These are phyloP conservation scores for Saccharomyces hybrid DNA, from an alignment of 1,139 yeast species.

Conservation along the genomic window DNA sequence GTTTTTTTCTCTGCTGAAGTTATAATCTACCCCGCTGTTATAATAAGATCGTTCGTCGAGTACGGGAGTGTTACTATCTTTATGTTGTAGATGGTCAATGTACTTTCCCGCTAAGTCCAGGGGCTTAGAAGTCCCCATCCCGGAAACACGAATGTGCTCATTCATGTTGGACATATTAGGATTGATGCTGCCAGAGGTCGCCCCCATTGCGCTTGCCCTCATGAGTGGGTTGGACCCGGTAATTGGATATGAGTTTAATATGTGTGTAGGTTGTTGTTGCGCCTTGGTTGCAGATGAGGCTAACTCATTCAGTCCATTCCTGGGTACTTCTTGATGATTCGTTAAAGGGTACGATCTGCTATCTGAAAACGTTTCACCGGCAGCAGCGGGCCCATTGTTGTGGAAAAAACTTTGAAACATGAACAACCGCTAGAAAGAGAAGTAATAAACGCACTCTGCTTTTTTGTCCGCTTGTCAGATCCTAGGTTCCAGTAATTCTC, in stretches of 20 bases:
- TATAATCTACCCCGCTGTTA: slow-evolving; percentile 37
- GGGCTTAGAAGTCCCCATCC: slow-evolving; percentile 28
- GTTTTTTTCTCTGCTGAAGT: slow-evolving; percentile 33
- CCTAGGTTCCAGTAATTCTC: background rate
- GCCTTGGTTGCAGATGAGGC: background rate
- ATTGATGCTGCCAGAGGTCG: background rate
- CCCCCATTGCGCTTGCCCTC: background rate
- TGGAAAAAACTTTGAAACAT: background rate
- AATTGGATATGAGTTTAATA: background rate
- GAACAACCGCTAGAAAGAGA: background rate
- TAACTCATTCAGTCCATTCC: background rate
- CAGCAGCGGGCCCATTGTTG: background rate
- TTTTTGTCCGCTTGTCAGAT: background rate
- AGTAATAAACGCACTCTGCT: background rate
- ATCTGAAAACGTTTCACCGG: background rate
- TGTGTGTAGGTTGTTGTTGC: background rate
- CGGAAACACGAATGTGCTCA: slow-evolving; percentile 25
- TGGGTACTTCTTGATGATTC: background rate
- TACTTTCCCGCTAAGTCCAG: slow-evolving; percentile 36
- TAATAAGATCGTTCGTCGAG: slow-evolving; percentile 36
- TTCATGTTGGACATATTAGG: background rate
- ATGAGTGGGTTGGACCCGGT: background rate
- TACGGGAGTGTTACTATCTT: slow-evolving; percentile 35
- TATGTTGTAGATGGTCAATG: slow-evolving; percentile 33
- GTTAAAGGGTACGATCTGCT: slow-evolving; percentile 1